phyloP scores from a whole-genome alignment of 108 stramenopile genomes.

The Nannochloropsis gaditana region DNA sequence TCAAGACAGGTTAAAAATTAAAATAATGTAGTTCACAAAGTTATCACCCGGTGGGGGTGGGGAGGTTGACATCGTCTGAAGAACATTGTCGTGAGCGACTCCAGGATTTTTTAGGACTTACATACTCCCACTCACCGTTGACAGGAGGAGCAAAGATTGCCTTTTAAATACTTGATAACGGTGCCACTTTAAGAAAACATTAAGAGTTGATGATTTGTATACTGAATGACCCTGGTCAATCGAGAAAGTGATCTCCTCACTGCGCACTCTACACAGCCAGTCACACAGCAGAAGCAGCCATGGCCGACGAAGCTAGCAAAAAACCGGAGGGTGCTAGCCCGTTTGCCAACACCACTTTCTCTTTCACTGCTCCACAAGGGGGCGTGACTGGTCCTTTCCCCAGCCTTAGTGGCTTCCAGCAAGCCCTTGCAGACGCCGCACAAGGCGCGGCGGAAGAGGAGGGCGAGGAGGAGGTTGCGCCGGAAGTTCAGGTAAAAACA shows the following conservation, averaged over 20 bases:
- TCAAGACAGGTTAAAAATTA: too few species aligned
- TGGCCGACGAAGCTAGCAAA: not conserved
- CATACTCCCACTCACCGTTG: too few species aligned
- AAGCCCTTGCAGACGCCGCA: not conserved
- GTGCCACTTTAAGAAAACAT: too few species aligned
- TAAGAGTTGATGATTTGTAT: too few species aligned
- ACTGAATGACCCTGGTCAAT: too few species aligned
- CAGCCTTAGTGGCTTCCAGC: not conserved
- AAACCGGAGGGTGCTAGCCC: not conserved
- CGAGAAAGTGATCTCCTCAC: not conserved
- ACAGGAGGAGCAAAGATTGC: too few species aligned
- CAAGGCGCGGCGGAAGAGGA: not conserved
- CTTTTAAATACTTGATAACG: too few species aligned
- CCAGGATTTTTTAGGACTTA: too few species aligned
- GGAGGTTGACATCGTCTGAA: too few species aligned
- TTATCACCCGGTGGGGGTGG: too few species aligned
- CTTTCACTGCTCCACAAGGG: not conserved
- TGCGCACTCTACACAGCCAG: not conserved
- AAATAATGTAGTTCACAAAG: too few species aligned
- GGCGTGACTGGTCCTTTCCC: not conserved
- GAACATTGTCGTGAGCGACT: too few species aligned
- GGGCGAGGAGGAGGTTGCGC: not conserved
- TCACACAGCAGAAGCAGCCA: not conserved
- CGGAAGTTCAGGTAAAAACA: not conserved
- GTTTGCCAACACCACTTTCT: constrained; percentile 18